Conservation (phyloP, 2,329 filamentous ascomycete genomes). For the Aspergillus japonicus region DNA sequence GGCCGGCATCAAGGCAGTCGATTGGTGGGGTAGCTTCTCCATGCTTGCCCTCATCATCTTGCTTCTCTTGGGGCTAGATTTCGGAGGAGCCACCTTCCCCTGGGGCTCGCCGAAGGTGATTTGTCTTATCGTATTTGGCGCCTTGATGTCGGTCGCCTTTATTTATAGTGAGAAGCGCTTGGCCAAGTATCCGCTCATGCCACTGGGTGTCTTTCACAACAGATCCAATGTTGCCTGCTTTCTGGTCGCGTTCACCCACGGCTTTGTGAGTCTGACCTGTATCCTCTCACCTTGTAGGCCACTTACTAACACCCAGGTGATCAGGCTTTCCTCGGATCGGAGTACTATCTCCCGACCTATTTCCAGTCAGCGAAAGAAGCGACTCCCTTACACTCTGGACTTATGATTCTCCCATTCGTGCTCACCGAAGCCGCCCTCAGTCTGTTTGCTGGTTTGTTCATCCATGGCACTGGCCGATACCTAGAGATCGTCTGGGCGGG, state of each 20-base stretch:
- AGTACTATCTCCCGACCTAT: slow-evolving; percentile 73
- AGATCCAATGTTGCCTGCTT: slow-evolving; percentile 59
- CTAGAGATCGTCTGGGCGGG: slow-evolving; percentile 49
- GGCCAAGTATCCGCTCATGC: slow-evolving; percentile 68
- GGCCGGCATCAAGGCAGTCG: slow-evolving; percentile 53
- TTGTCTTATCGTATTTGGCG: slow-evolving; percentile 54
- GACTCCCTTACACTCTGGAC: slow-evolving; percentile 58
- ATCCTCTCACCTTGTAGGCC: too few relatives aligned
- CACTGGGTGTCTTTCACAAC: slow-evolving; percentile 59
- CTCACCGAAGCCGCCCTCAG: slow-evolving; percentile 46
- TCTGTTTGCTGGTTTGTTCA: slow-evolving; percentile 49
- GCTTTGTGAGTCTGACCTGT: slow-evolving; percentile 34
- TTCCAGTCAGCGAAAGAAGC: slow-evolving; percentile 67
- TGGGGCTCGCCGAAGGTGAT: slow-evolving; percentile 58
- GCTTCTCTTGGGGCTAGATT: slow-evolving; percentile 55
- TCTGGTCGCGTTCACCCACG: slow-evolving; percentile 49
- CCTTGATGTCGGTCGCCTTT: slow-evolving; percentile 52
- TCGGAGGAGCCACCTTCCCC: slow-evolving; percentile 53
- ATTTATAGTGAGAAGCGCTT: slow-evolving; percentile 63
- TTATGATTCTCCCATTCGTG: slow-evolving; percentile 62
- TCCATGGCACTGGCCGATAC: slow-evolving; percentile 53
- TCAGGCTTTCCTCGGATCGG: slow-evolving; percentile 62
- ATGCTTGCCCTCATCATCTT: slow-evolving; percentile 53
- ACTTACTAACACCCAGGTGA: slow-evolving; percentile 16
- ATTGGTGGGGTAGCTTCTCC: slow-evolving; percentile 55